Evolutionary conservation across 2,329 filamentous ascomycete species (phyloP), one percentile per base, ranked within the genome.

Genomic region (Xylariaceae sp.): DNA sequence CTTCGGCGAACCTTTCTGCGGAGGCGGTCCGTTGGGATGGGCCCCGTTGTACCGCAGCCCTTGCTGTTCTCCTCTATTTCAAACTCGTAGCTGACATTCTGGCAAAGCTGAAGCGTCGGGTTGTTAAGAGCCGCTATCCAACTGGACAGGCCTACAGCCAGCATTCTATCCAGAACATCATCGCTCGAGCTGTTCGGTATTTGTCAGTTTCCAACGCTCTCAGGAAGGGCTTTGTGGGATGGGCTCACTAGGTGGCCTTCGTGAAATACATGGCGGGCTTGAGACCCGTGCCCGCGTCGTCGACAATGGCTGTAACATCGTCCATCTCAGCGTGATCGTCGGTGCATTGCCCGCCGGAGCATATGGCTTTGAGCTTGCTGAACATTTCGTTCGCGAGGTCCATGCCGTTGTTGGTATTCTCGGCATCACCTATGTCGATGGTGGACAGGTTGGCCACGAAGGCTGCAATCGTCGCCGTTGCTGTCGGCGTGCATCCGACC

Each of bases 371-470:
- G 3, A 36, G 24, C 17, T 29, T 29, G 15, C 6, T 22, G 16
- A 28, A 36, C 35, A 36, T 28, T 14, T 36, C 35, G 2, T 7
- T 22, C 11, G 29, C 35, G 2, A 36, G 29, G 17, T 32, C 29
- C 14, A 16, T 28, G 11, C 35, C 35, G 22, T 18, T 18, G n/a
- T 36, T 36, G 28, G 9, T 18, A 23, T 36, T 29, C 9, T 32
- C 35, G 8, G 35, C 35, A 15, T 36, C 21, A 5, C 35, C 35
- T 15, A 36, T 36, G 13, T 32, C 23, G 22, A 36, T 29, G 7
- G 30, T 32, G 11, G 22, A 29, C 10, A 36, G 24, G 19, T 36
- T 36, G n/a, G 16, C 30, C 6, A 36, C 30, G 29, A 29, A 36
- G 3, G 35, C 35, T 7, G 35, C 25, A 11, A 36, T 32, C 5